Evolutionary conservation across 139 green algal species (phyloP), one percentile per base, ranked within the genome.

Genomic region (Auxenochlorella protothecoides): DNA sequence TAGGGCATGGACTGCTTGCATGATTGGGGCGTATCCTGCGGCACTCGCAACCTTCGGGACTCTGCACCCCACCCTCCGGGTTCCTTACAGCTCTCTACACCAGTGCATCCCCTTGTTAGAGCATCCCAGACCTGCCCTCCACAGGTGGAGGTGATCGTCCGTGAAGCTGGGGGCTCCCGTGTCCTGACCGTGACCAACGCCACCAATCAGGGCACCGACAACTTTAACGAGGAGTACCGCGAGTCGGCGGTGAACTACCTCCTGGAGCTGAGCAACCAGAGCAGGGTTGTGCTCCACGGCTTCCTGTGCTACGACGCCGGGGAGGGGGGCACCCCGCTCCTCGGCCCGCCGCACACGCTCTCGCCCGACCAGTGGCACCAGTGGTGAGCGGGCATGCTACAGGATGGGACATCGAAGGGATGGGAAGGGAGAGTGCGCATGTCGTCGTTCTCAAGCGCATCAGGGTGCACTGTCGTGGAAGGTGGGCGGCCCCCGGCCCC

Each of bases 221-320:
- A 72, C 53, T 44, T 71, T 1, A 63, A 62, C 27, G 73, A 71
- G 63, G 61, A 79, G 59, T 11, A 69, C 14, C 14, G 68, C 53
- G 68, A 88, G 13, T 76, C 74, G 6, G 73, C 53, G 2, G 72
- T 88, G 15, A 72, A 55, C 56, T 89, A 80, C 76, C 68, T 83
- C 8, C 15, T 90, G n/a, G 65, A 73, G 55, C 73, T 90, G 6
- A 53, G 59, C 11, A 81, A 83, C n/a, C 73, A 74, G 13, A 53
- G 76, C 13, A 61, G 71, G 13, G 53, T 90, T 52, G 70, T 57
- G 16, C 63, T 84, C 2, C 63, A 84, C 59, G 56, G 82, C 13
- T 88, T 76, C 60, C 54, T 88, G 11, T 77, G 83, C 27, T 86
- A 84, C 74, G 74, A 86, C 16, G 55, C 64, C 27, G 63, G 72